phyloP scores from a whole-genome alignment of 202 grass and related monocot species.

The Dendrocalamus latiflorus region DNA sequence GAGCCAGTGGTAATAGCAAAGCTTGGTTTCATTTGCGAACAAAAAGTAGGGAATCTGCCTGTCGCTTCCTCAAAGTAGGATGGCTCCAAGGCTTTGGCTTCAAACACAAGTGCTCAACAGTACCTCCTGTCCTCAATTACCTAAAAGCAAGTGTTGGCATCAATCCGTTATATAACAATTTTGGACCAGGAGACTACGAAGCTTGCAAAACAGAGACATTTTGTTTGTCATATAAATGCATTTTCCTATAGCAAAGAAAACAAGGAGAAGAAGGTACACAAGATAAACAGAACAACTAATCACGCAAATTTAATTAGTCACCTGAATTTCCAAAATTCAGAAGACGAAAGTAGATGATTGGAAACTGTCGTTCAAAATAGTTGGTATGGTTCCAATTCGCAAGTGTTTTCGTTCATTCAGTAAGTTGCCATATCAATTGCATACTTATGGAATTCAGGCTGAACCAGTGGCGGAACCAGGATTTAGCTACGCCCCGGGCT shows the following conservation, averaged over 20 bases:
- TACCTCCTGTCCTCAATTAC: slow-evolving; percentile 11
- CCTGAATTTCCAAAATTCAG: neutral
- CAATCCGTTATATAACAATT: slow-evolving; percentile 41
- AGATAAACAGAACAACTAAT: neutral
- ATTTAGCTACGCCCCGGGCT: too few species aligned
- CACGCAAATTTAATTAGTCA: neutral
- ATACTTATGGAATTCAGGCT: neutral
- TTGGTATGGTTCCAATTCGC: neutral
- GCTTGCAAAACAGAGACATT: slow-evolving; percentile 3
- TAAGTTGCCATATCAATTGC: neutral
- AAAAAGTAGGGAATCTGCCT: neutral
- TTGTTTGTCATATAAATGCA: neutral
- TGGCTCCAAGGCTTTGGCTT: slow-evolving; percentile 16
- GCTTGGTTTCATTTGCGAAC: neutral
- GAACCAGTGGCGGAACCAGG: too few species aligned
- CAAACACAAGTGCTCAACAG: slow-evolving; percentile 28
- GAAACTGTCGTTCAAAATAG: neutral
- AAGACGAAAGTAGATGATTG: neutral
- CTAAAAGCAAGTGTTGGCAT: slow-evolving; percentile 25
- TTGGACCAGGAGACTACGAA: neutral
- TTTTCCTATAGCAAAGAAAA: neutral
- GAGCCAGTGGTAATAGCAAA: neutral
- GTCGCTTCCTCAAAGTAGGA: neutral
- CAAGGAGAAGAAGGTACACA: neutral
- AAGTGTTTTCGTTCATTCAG: neutral